A percentile compares a stretch with the other conserved stretches of the same genome.
Conservation (phyloP, 2,329 filamentous ascomycete species). For the Aspergillus sp. region DNA sequence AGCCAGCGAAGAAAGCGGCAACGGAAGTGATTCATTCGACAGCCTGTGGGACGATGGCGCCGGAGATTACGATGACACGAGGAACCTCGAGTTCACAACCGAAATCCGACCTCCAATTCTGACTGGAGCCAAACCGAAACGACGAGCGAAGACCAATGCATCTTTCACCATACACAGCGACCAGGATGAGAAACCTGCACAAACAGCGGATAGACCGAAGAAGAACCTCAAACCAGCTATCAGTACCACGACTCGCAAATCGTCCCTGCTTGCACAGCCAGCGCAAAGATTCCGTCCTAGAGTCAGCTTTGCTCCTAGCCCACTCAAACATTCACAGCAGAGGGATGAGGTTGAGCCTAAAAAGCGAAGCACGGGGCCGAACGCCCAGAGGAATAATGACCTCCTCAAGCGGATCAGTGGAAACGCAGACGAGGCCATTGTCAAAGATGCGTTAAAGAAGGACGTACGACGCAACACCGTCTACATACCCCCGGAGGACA, state of each 20-base stretch:
- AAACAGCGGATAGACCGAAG: constrained; percentile 15
- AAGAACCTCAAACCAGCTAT: constrained; percentile 18
- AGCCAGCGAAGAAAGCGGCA: constrained; percentile 14
- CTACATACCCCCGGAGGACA: constrained; percentile 45
- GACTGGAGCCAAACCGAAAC: constrained; percentile 29
- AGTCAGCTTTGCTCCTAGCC: constrained; percentile 27
- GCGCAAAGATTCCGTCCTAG: constrained; percentile 41
- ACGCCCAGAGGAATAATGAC: constrained; percentile 16
- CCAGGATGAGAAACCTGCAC: constrained; percentile 13
- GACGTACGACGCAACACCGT: constrained; percentile 38
- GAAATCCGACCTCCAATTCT: constrained; percentile 34
- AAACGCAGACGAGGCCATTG: background rate
- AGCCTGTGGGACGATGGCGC: constrained; percentile 27
- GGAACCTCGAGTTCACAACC: constrained; percentile 42
- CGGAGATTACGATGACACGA: constrained; percentile 34
- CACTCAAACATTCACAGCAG: constrained; percentile 15
- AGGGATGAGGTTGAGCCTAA: constrained; percentile 9
- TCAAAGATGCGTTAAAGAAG: constrained; percentile 27
- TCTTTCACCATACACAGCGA: constrained; percentile 44
- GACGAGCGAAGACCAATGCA: constrained; percentile 25
- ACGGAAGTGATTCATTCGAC: constrained; percentile 20
- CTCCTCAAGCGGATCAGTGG: constrained; percentile 17
- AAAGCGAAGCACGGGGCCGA: constrained; percentile 8
- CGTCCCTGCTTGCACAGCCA: constrained; percentile 41
- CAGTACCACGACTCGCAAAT: constrained; percentile 21